Base-by-base conservation (phyloP, 371 early-diverging fungal genomes). In the Mycotypha africana region DNA sequence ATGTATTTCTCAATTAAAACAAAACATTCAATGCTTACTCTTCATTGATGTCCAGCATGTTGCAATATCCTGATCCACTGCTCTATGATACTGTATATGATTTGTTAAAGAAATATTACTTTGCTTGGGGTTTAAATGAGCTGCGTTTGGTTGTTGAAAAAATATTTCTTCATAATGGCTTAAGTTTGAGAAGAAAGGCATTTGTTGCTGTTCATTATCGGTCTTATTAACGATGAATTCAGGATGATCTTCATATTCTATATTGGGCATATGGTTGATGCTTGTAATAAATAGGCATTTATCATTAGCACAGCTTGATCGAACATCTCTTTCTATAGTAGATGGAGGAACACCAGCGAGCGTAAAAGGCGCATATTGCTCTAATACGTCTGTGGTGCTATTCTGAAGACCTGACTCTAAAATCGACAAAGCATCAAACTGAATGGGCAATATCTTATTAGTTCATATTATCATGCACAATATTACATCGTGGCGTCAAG, bases 221-320 rank as follows among this genome's bases (percentile, higher is more conserved):
- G n/a, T n/a, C 64, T 52, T 6, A 73, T 55, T 15, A 62, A 56
- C 1, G 53, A 45, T 19, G 60, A 56, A 72, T 38, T 41, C 23
- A 36, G 46, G 16, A 21, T 38, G 23, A 5, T 32, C 22, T 23
- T 39, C 40, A n/a, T 10, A 51, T 38, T 48, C 57, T 31, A 66
- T 68, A 35, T 49, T 39, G 3, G 79, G 74, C 49, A 78, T 74
- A 6, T 69, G 67, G 15, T 70, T 64, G 23, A 80, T 61, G 37
- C 60, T 79, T 21, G 79, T 80, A 23, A 60, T 59, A 41, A 82
- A 82, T 37, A 82, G 53, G 38, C 82, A 82, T 44, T 62, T 65
- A 49, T 82, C 82, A 45, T 82, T 80, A 25, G 49, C 55, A 56
- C 82, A 79, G 2, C 76, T 72, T 3, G 79, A 56, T 48, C 55